Evolutionary conservation across 805 yeast genomes (phyloP), one percentile per base, ranked within the genome.

Genomic region (Yamadazyma nakazawae): DNA sequence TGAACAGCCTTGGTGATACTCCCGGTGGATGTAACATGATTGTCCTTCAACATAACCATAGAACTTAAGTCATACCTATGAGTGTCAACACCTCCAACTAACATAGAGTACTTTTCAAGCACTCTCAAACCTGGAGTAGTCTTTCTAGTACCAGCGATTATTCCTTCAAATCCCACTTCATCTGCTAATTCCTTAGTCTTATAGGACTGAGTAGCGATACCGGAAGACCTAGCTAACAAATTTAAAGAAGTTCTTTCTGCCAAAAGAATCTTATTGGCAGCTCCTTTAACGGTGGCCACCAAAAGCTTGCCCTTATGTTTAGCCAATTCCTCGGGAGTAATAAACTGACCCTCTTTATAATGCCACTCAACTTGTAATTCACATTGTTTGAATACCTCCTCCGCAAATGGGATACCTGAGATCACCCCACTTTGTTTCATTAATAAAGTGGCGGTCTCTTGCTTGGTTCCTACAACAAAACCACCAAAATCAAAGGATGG

Each of bases 401-500:
- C 75, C 2, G 94, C 96, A 66, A 92, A 92, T 2, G 97, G 96
- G 7, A 87, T 80, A 28, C 98, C 97, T 35, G 88, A 80, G 5
- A 92, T 68, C 5, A 88, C 73, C 21, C 97, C 97, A 35, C 75
- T 71, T 49, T 84, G 84, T 65, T 91, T 91, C 74, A 95, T 86
- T 67, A 79, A 85, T 37, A 91, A 70, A 2, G 88, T 81, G 2
- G 96, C 97, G 2, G 81, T 72, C 58, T 88, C 85, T 2, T 55
- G 54, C 37, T 76, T 83, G 45, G 77, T 76, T 11, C 98, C 97
- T n/a, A 92, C 98, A 2, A 92, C 98, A 58, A 70, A 88, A 2
- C 97, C 98, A 30, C 98, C 98, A 57, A 84, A 86, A 63, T 91
- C 98, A 57, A 92, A 92, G 0, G 95, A 81, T 1, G 98, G 97